Evolutionary conservation across 257 asterid genomes (phyloP), one percentile per base, ranked within the genome.

Genomic region (Capsicum rhomboideum): DNA sequence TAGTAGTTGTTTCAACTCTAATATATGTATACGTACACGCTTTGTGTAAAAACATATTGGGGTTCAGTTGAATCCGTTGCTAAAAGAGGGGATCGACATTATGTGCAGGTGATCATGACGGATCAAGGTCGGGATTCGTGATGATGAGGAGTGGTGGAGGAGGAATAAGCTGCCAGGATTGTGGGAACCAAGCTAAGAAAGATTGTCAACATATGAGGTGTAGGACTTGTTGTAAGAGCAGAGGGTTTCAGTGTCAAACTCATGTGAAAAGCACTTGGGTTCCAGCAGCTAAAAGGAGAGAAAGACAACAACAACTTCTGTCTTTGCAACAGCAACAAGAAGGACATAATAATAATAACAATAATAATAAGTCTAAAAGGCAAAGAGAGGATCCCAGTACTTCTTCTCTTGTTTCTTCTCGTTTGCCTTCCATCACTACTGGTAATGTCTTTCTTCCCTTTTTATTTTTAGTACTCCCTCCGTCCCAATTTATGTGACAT

Each of bases 251-350:
- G 42, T 92, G 94, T 83, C 88, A 80, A 0, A 92, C 94, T 1
- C 97, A 92, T 89, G 90, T 91, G 17, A 92, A 87, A 86, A 91
- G 94, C 90, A 91, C 96, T 40, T 92, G 96, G 96, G 90, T 92
- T 9, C 92, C 96, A 26, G 94, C 96, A 8, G 87, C 94, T 1
- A 86, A 86, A 77, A 89, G 96, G 84, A 90, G 94, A 29, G 91
- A 92, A 88, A 29, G 91, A 40, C 93, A 89, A 18, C 93, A 90
- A 56, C 90, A 83, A 42, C 82, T 37, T 68, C 4, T 78, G 42
- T 26, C 82, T 37, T 77, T 49, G 49, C 40, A 79, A 5, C 8
- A 67, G 3, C 71, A 66, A 44, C 84, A 46, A 53, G 85, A 82
- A 3, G 52, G 58, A 26, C 84, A 66, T 34, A 64, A 80, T 61